Evolutionary conservation across 2,329 filamentous ascomycete species (phyloP), one percentile per base, ranked within the genome.

Genomic region (Pseudohalonectria lignicola): DNA sequence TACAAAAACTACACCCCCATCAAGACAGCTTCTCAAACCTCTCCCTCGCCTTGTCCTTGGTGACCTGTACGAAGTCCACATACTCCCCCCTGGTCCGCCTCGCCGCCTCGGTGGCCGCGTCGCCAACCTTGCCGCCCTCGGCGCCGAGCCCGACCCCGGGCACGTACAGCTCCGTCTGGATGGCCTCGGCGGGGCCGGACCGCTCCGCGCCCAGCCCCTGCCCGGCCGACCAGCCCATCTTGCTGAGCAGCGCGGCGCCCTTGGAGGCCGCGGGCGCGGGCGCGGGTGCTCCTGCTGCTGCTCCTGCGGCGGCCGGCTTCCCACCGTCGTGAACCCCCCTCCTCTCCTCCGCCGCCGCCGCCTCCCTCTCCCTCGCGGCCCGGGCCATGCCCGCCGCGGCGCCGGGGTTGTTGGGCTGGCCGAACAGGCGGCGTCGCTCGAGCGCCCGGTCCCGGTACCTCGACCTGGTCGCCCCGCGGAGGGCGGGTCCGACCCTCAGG

Each of bases 171-270:
- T 74, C 69, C 11, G 77, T 77, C 21, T 70, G 67, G 39, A 85
- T 74, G 4, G 75, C 76, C 36, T 79, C 71, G 0, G 73, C 81
- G 31, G 74, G 67, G 0, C 81, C 81, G 5, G 68, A 67, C 5
- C 74, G 76, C 33, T 71, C 67, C 0, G 71, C 76, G 2, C 81
- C 81, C 4, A 85, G 62, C 0, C 81, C 79, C 40, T 70, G 66
- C 8, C 81, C 80, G 1, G 68, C 63, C 17, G 63, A 74, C 79
- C 79, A 85, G 19, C 81, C 81, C 74, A 83, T 82, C 62, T 84
- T 85, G 29, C 76, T 74, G 29, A 86, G 63, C 51, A 85, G 66
- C 3, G 75, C 74, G 0, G 76, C 76, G 11, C 79, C 79, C 54
- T 80, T 83, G 26, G 74, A 77, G 36, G 54, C 53, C 6, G 65